Evolutionary conservation across 2,329 filamentous ascomycete genomes (phyloP), one percentile per base, ranked within the genome.

Genomic region (Pyrenophora seminiperda): DNA sequence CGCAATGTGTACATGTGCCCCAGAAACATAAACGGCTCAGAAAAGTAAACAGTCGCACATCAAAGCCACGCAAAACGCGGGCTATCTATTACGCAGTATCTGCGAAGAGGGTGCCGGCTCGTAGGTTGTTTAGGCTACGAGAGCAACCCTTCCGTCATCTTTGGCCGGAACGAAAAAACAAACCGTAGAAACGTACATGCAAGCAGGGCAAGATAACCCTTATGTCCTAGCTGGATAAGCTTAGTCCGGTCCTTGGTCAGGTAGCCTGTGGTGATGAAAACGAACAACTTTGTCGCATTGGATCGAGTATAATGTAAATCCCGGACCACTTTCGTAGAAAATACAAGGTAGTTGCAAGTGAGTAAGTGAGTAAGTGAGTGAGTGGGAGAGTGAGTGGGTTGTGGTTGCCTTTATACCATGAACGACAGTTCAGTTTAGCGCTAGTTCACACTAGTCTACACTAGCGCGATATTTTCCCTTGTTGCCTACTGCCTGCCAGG

Each of bases 11-110:
- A 11, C 10, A 11, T 3, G 5, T 11, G 13, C 10, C 24, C 24
- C 24, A 27, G 13, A 9, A 27, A 11, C 2, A 11, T 6, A 31
- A 30, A 46, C 34, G 11, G 24, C 49, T 52, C 49, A 52, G 49
- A 43, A n/a, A 24, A 5, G 9, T 7, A 3, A 24, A 33, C n/a
- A n/a, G 2, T 52, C 49, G 49, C 49, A 52, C 49, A 52, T 6
- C 30, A 32, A 52, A 43, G 30, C 49, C 49, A 30, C 47, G n/a
- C n/a, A 9, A 33, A 17, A 4, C 9, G 13, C 20, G 48, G 44
- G 49, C 20, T 39, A 15, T 48, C 44, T 52, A 32, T 24, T 52
- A 34, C 49, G 33, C 41, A 52, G 49, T 52, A 52, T 52, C 49
- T 52, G 45, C 7, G 27, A 18, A 27, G 13, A 15, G 41, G 9